Evolutionary conservation across 805 yeast genomes (phyloP), one percentile per base, ranked within the genome.

Genomic region (Candida manassasensis): DNA sequence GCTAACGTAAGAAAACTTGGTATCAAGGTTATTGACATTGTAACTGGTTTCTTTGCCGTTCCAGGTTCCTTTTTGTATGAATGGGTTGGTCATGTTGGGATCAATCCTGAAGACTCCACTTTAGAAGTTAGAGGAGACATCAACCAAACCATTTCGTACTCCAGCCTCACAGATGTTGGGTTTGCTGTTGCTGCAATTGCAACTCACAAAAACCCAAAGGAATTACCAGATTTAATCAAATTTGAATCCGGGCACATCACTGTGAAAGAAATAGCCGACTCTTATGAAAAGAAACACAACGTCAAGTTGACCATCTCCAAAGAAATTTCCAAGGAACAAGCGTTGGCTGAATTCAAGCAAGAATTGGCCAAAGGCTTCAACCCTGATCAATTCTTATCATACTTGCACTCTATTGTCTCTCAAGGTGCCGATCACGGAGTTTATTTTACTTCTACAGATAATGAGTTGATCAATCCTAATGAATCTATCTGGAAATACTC

Each of bases 221-320:
- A 50, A 3, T 45, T 76, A 13, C 79, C 80, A 17, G 69, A 75
- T 40, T 43, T 33, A 13, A 39, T 75, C 13, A 63, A 69, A 47
- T 49, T 74, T 21, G 61, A 59, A 34, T 68, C 77, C 13, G 73
- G 62, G 24, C 43, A 35, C n/a, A 51, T 63, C 27, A 48, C 73
- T 0, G 51, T 62, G 21, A 62, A 61, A 38, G 62, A 71, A 12
- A 49, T 71, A 4, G 50, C 63, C 34, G 44, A 55, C 8, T 53
- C 42, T 25, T 76, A 69, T 43, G 76, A 73, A 48, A 45, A 58
- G 40, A 36, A 45, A 8, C 63, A 69, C 42, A 45, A 55, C 34
- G 60, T 61, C 30, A 59, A 49, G 17, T 41, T 71, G 31, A 55
- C 50, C 21, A 61, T 54, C 21, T 53, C 52, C 38, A 56, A 57